phyloP scores from a whole-genome alignment of 345 rosid species.

The Brassica rapa region DNA sequence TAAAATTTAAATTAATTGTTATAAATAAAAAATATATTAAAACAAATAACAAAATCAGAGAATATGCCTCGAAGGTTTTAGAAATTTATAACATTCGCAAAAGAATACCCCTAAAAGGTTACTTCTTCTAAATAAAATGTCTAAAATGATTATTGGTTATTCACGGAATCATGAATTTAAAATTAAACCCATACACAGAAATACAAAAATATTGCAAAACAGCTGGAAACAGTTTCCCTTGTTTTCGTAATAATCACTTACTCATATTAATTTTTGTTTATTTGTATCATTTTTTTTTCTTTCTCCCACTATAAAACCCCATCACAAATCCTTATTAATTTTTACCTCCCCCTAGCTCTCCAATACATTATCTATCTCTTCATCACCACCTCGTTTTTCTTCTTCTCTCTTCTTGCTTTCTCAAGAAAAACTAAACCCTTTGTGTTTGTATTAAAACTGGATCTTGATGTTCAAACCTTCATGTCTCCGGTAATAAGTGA shows the following conservation, averaged over 20 bases:
- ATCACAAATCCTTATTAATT: background rate
- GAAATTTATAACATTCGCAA: background rate
- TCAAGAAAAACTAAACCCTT: background rate
- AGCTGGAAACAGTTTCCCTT: constrained; percentile 34
- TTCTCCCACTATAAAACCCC: constrained; percentile 30
- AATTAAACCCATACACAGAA: constrained; percentile 20
- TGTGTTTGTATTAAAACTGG: constrained; percentile 17
- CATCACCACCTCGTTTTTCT: background rate
- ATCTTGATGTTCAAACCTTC: constrained; percentile 45
- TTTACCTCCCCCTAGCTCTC: constrained; percentile 32
- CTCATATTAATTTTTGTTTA: background rate
- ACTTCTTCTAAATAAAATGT: background rate
- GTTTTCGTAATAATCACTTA: background rate
- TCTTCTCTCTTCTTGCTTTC: background rate
- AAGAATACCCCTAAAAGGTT: background rate
- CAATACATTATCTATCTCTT: constrained; percentile 11
- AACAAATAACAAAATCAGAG: background rate
- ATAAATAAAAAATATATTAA: background rate
- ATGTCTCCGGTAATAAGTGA: constrained; percentile 48
- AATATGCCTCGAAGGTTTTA: background rate
- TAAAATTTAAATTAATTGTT: background rate
- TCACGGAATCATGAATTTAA: constrained; percentile 3
- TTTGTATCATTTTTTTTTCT: background rate
- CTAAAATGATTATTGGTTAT: constrained; percentile 4
- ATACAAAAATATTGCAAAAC: constrained; percentile 31